Conservation (phyloP, 176 grass and related monocot genomes). For the Juncus effusus region DNA sequence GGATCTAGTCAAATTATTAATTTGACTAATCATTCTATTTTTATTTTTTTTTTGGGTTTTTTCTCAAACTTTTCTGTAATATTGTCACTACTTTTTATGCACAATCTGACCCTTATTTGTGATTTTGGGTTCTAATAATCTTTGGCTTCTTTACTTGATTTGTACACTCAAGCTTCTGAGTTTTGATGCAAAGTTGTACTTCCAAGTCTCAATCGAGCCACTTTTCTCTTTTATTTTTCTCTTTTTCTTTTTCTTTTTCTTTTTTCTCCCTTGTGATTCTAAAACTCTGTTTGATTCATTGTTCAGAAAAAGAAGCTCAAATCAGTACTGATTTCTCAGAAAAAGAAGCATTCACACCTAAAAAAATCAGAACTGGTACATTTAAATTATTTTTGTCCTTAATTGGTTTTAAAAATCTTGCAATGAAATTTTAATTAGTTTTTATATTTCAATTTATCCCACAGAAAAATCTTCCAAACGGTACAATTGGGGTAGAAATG, state of each 20-base stretch:
- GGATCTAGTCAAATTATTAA: slow-evolving; percentile 22
- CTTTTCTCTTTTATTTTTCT: slow-evolving; percentile 28
- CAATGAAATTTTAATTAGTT: slow-evolving; percentile 36
- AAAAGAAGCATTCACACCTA: slow-evolving; percentile 59
- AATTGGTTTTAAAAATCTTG: background rate
- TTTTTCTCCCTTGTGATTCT: slow-evolving; percentile 11
- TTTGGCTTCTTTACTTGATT: slow-evolving; percentile 29
- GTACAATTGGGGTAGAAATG: slow-evolving; percentile 42
- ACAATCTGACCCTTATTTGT: background rate
- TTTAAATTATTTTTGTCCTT: slow-evolving; percentile 17
- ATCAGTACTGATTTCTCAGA: slow-evolving; percentile 75
- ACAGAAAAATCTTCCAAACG: slow-evolving; percentile 33
- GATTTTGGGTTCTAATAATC: slow-evolving; percentile 20
- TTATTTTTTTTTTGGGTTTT: slow-evolving; percentile 16
- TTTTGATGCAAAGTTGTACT: slow-evolving; percentile 34
- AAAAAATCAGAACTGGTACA: slow-evolving; percentile 94
- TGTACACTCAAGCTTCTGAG: slow-evolving; percentile 23
- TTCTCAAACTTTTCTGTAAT: slow-evolving; percentile 9
- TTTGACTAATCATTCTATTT: slow-evolving; percentile 2
- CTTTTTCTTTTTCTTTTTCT: slow-evolving; percentile 21
- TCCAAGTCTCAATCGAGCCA: slow-evolving; percentile 33
- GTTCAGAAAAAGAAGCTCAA: slow-evolving; percentile 31
- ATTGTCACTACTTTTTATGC: background rate
- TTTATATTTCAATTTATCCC: slow-evolving; percentile 26
- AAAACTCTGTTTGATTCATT: slow-evolving; percentile 20